Percentiles rank a stretch among this genome's conserved stretches.
phyloP scores from a whole-genome alignment of 2,329 filamentous ascomycete genomes.

The Ophiocordyceps unilateralis region DNA sequence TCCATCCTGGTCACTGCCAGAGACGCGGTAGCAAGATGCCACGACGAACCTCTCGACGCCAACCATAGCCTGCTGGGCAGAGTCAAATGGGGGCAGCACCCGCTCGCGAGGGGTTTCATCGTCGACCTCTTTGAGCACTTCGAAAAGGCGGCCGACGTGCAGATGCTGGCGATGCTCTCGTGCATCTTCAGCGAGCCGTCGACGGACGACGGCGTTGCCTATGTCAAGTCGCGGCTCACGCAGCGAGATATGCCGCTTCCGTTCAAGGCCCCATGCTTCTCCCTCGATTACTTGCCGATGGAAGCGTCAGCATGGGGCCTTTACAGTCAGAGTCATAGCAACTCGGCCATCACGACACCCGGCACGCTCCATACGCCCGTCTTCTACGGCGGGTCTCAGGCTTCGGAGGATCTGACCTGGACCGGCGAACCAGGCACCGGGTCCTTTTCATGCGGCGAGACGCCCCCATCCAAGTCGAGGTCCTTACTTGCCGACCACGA shows the following conservation, averaged over 20 bases:
- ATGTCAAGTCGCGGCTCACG: constrained; percentile 36
- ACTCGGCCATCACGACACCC: constrained; percentile 39
- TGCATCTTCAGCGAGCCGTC: constrained; percentile 50
- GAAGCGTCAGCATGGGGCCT: constrained; percentile 36
- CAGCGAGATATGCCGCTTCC: constrained; percentile 45
- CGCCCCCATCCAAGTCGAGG: constrained; percentile 34
- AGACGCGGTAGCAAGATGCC: constrained; percentile 30
- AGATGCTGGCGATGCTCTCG: constrained; percentile 57
- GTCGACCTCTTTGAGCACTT: constrained; percentile 45
- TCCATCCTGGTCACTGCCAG: constrained; percentile 54
- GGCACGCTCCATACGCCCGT: constrained; percentile 38
- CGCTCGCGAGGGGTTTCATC: constrained; percentile 44
- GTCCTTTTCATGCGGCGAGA: constrained; percentile 45
- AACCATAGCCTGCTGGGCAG: constrained; percentile 30
- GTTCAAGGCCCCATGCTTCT: constrained; percentile 49
- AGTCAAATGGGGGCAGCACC: constrained; percentile 52
- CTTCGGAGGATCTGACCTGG: constrained; percentile 38
- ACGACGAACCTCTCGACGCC: constrained; percentile 5
- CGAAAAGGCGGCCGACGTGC: constrained; percentile 43
- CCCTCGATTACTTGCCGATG: constrained; percentile 47
- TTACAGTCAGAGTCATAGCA: constrained; percentile 32
- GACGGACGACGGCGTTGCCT: constrained; percentile 36
- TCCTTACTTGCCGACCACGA: constrained; percentile 28
- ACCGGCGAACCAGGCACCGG: constrained; percentile 34
- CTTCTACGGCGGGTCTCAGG: constrained; percentile 35